A percentile compares a stretch with the other conserved stretches of the same genome.
Evolutionary conservation across 2,329 filamentous ascomycete genomes (phyloP).

Genomic region (Pseudocercospora crystallina): DNA sequence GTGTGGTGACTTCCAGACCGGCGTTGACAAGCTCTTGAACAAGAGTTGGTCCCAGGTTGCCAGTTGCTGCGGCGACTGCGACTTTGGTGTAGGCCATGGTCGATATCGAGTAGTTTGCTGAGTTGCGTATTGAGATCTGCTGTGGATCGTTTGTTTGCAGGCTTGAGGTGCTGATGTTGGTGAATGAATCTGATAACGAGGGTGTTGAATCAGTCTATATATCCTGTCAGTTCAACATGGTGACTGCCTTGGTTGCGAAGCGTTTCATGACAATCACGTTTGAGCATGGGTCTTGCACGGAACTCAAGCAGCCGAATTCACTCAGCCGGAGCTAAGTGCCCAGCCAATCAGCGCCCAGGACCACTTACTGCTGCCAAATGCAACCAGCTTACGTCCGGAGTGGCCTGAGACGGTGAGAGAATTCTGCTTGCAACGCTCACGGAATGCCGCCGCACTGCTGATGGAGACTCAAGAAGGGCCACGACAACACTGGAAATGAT

Average conservation of each 20-base stretch:
- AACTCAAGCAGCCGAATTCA: not conserved
- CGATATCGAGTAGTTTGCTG: not conserved
- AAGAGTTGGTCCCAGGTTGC: constrained; percentile 45
- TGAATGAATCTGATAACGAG: too few species aligned
- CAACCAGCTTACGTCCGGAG: not conserved
- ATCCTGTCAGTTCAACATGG: not conserved
- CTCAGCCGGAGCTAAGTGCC: too few species aligned
- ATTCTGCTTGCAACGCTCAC: not conserved
- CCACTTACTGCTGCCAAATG: too few species aligned
- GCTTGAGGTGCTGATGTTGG: too few species aligned
- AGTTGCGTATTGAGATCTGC: not conserved
- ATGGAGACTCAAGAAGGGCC: not conserved
- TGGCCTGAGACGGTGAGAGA: not conserved
- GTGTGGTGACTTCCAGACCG: constrained; percentile 45
- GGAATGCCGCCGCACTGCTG: constrained; percentile 4
- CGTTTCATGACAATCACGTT: not conserved
- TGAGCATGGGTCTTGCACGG: not conserved
- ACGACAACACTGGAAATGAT: too few species aligned
- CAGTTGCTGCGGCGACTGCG: constrained; percentile 37
- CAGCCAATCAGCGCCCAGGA: too few species aligned
- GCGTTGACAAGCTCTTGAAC: constrained; percentile 42
- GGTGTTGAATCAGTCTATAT: not conserved
- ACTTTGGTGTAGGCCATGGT: constrained; percentile 26
- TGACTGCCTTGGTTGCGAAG: not conserved
- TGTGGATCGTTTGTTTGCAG: not conserved